Percentiles rank a stretch among this genome's conserved stretches.
These are phyloP conservation scores for Cladorrhinum samala DNA, from an alignment of 495 filamentous ascomycete genomes.

Conservation along the genomic window DNA sequence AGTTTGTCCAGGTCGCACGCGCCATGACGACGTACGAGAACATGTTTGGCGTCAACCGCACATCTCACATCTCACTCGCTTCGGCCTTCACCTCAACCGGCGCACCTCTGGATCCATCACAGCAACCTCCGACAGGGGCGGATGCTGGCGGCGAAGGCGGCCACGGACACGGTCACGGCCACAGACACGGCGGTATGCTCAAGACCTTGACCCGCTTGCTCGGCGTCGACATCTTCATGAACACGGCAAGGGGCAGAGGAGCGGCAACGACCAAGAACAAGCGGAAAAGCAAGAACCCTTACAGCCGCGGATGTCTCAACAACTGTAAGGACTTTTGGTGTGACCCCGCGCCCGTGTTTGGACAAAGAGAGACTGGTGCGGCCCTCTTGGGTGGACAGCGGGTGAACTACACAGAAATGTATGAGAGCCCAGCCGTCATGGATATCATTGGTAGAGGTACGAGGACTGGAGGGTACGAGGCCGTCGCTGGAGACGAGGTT, in stretches of 20 bases:
- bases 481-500: conserved; percentile 39
- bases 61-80: conserved; percentile 57
- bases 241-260: conserved; percentile 60
- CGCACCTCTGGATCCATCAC: conserved; percentile 55
- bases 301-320: conserved; percentile 68
- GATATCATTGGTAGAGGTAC: conserved; percentile 21
- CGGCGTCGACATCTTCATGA: conserved; percentile 87
- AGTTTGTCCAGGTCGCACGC: conserved; percentile 81
- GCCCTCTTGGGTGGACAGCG: conserved; percentile 70
- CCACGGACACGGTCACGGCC: conserved; percentile 42
- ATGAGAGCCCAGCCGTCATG: conserved; percentile 72
- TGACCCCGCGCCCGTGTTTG: conserved; percentile 77
- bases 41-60: conserved; percentile 66
- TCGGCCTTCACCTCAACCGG: conserved; percentile 74
- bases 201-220: conserved; percentile 76
- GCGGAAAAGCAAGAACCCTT: conserved; percentile 66
- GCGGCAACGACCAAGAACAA: conserved; percentile 41
- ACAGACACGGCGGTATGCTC: conserved; percentile 56
- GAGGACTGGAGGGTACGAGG: conserved; percentile 40
- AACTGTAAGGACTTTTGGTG: conserved; percentile 98
- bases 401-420: conserved; percentile 85
- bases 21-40: conserved; percentile 95
- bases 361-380: conserved; percentile 62
- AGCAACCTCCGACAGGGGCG: conserved; percentile 33
- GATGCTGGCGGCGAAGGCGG: conserved; percentile 23